Base-by-base conservation (phyloP, 257 asterid species). In the Cynanchum wilfordii region DNA sequence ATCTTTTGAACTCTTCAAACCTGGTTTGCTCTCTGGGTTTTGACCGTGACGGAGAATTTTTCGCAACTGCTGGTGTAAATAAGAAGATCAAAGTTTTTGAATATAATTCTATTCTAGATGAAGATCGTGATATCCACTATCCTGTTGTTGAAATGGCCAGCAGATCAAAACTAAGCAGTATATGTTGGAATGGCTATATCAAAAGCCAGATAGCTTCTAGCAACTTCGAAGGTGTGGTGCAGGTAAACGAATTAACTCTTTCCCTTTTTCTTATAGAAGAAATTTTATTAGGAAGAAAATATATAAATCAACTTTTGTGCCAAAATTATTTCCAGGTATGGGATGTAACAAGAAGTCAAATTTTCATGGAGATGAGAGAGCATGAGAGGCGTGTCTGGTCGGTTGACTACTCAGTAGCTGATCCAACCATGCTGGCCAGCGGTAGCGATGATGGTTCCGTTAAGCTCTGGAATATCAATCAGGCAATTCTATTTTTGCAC, bases 401-500 rank as follows among this genome's bases (percentile, higher is more conserved):
- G 2, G 87, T 95, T 52, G 98, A 95, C 81, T 95, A 89, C 78
- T 95, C 98, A 16, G 86, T 87, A 67, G 96, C 96, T 76, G 99
- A 92, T 75, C 99, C 99, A 44, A 89, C 97, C 29, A 75, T 92
- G 96, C 85, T 95, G 80, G 99, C 98, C 63, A 95, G 99, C 66
- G 98, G 99, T 63, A 90, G 99, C 60, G 99, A 95, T 68, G 99
- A 95, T 83, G 96, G 99, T 73, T 90, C 96, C 52, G 91, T 92
- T 74, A 95, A 92, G 87, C 98, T 95, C 79, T 95, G 99, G 99
- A 95, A 92, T 89, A 92, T 90, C 89, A 95, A 95, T 95, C 99
- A 95, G 99, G 99, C 96, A 95, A 92, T 87, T 88, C 79, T 91
- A 85, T 73, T 88, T 91, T 86, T 84, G 96, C 92, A 93, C 95